A percentile compares a stretch with the other conserved stretches of the same genome.
Conservation (phyloP, 495 filamentous ascomycete genomes). For the Neurospora sp. region DNA sequence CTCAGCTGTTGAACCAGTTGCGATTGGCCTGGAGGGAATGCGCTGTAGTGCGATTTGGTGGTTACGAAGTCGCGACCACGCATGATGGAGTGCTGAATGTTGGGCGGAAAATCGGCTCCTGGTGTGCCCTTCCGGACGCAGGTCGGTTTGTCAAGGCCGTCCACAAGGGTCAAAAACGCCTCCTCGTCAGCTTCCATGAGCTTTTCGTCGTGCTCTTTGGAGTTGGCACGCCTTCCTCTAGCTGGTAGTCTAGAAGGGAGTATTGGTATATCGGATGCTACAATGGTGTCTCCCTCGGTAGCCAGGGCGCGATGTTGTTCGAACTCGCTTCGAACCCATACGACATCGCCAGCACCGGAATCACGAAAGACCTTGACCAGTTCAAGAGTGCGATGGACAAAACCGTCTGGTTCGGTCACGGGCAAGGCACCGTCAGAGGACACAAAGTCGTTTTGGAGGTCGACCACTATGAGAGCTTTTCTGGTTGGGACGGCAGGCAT, state of each 20-base stretch:
- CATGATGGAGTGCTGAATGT: constrained; percentile 46
- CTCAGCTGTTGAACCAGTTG: constrained; percentile 60
- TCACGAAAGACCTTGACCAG: constrained; percentile 64
- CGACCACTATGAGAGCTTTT: constrained; percentile 75
- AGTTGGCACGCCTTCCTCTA: constrained; percentile 10
- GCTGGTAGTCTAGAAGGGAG: constrained; percentile 1
- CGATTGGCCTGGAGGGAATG: constrained; percentile 46
- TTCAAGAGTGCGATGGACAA: constrained; percentile 54
- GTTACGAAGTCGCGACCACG: constrained; percentile 54
- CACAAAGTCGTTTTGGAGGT: constrained; percentile 89
- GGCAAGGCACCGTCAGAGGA: constrained; percentile 57
- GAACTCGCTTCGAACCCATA: constrained; percentile 80
- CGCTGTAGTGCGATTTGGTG: constrained; percentile 80
- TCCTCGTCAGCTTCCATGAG: constrained; percentile 35
- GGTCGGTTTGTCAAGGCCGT: constrained; percentile 22
- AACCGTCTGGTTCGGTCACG: constrained; percentile 52
- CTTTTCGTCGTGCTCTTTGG: constrained; percentile 20
- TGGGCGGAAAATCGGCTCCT: constrained; percentile 59
- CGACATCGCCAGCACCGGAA: constrained; percentile 58
- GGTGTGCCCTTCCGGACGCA: constrained; percentile 51
- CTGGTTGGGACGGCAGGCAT: constrained; percentile 51
- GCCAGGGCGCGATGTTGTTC: constrained; percentile 43
- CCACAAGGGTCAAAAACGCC: constrained; percentile 48
- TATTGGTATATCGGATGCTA: constrained; percentile 25
- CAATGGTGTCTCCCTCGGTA: constrained; percentile 41